Evolutionary conservation across 108 stramenopile genomes (phyloP).

Genomic region (Fragilariopsis cylindrus): DNA sequence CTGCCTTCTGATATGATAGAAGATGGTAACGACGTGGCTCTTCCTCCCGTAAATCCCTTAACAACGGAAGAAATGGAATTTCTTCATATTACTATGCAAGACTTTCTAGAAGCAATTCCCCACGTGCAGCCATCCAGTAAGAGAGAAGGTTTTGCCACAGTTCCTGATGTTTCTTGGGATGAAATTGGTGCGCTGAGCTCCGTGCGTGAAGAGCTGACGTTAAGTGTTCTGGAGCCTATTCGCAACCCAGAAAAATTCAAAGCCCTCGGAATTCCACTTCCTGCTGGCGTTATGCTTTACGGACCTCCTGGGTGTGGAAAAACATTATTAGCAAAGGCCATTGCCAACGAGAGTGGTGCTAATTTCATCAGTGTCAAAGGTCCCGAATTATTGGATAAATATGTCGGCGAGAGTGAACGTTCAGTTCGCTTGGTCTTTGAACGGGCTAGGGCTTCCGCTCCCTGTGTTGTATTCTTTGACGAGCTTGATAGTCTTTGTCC

Average conservation of each 20-base stretch:
- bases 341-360: conserved; percentile 97
- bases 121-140: conserved; percentile 97
- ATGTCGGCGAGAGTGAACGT: conserved; percentile 97
- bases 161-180: conserved; percentile 96
- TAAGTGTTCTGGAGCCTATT: conserved; percentile 96
- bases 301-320: conserved; percentile 99
- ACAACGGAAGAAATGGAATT: conserved; percentile 78
- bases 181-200: conserved; percentile 90
- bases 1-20: conserved; percentile 20
- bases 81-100: conserved; percentile 89
- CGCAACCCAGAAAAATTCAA: conserved; percentile 92
- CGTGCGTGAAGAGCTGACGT: conserved; percentile 92
- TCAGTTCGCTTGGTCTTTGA: conserved; percentile 92
- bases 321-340: conserved; percentile 98
- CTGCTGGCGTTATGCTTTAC: conserved; percentile 92
- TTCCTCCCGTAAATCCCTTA: conserved; percentile 52
- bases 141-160: conserved; percentile 98
- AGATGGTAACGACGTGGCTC: conserved; percentile 13
- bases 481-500: conserved; percentile 97
- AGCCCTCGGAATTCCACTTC: conserved; percentile 81
- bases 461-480: conserved; percentile 99
- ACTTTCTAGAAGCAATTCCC: conserved; percentile 92
- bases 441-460: conserved; percentile 84
- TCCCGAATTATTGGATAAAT: conserved; percentile 89
- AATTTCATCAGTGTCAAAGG: conserved; percentile 99